A percentile compares a stretch with the other conserved stretches of the same genome.
These are phyloP conservation scores for Knoxdaviesia capensis DNA, from an alignment of 2,329 filamentous ascomycete genomes.

Conservation along the genomic window DNA sequence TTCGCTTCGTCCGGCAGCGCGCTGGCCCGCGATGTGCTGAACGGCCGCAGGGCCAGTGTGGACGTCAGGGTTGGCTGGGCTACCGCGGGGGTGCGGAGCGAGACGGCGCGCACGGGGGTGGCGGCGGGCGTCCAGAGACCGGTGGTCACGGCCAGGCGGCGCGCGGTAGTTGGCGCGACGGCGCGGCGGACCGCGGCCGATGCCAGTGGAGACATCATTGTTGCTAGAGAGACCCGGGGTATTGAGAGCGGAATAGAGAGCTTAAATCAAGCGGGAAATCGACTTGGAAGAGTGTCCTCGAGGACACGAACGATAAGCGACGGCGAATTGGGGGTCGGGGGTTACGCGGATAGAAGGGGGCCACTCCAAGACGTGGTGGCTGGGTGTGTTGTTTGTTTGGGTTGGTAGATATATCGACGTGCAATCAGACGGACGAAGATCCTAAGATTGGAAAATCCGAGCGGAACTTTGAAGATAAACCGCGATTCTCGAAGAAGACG, in stretches of 20 bases:
- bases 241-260: not conserved
- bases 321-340: not conserved
- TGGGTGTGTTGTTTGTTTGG: too few relatives aligned
- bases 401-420: too few relatives aligned
- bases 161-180: not conserved
- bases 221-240: not conserved
- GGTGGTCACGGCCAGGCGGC: slow-evolving; percentile 2
- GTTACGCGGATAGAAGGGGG: not conserved
- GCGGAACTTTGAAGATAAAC: too few relatives aligned
- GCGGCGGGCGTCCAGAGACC: not conserved
- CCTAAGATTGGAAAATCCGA: too few relatives aligned
- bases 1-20: not conserved
- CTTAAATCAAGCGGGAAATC: not conserved
- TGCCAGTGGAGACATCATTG: not conserved
- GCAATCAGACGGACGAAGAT: too few relatives aligned
- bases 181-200: slow-evolving; percentile 1
- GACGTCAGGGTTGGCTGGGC: slow-evolving; percentile 1
- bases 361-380: not conserved
- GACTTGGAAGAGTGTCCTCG: too few relatives aligned
- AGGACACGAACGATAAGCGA: too few relatives aligned
- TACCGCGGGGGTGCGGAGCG: not conserved
- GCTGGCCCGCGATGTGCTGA: not conserved
- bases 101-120: slow-evolving; percentile 3
- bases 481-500: too few relatives aligned
- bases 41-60: not conserved